phyloP scores from a whole-genome alignment of 2,329 filamentous ascomycete species.

The Aspergillus clavatus region DNA sequence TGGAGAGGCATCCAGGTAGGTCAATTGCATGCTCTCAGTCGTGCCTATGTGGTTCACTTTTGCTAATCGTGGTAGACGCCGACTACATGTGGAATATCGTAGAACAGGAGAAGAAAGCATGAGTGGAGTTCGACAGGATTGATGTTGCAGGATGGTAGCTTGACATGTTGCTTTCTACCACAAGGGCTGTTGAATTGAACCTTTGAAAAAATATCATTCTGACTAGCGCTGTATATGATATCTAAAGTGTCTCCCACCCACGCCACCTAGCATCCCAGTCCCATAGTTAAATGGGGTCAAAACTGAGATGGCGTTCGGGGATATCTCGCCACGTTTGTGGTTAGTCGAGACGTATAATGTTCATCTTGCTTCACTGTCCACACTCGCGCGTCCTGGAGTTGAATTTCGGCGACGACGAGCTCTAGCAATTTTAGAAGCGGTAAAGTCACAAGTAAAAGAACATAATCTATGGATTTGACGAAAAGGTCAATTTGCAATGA shows the following conservation, averaged over 20 bases:
- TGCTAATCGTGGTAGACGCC: slow-evolving; percentile 25
- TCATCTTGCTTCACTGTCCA: slow-evolving; percentile 56
- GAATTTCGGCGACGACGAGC: slow-evolving; percentile 48
- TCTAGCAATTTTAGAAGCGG: slow-evolving; percentile 53
- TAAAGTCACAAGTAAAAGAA: not conserved
- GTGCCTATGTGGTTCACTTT: not conserved
- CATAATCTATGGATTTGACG: no score
- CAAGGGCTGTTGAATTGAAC: no score
- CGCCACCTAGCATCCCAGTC: slow-evolving; percentile 39
- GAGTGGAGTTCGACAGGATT: no score
- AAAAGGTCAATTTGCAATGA: no score
- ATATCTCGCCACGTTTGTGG: slow-evolving; percentile 24
- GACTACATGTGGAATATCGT: slow-evolving; percentile 27
- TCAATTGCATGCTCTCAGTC: slow-evolving; percentile 5
- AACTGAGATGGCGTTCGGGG: slow-evolving; percentile 36
- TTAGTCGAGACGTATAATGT: slow-evolving; percentile 28
- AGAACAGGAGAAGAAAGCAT: not conserved
- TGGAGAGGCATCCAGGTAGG: slow-evolving; percentile 34
- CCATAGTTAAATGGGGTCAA: slow-evolving; percentile 45
- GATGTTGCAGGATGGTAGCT: no score
- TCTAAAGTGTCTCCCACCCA: slow-evolving; percentile 43
- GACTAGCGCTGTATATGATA: slow-evolving; percentile 1
- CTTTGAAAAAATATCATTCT: not conserved
- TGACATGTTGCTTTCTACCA: no score
- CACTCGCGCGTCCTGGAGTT: slow-evolving; percentile 50